phyloP scores from a whole-genome alignment of 169 alveolate genomes.

The Plasmodium knowlesi region DNA sequence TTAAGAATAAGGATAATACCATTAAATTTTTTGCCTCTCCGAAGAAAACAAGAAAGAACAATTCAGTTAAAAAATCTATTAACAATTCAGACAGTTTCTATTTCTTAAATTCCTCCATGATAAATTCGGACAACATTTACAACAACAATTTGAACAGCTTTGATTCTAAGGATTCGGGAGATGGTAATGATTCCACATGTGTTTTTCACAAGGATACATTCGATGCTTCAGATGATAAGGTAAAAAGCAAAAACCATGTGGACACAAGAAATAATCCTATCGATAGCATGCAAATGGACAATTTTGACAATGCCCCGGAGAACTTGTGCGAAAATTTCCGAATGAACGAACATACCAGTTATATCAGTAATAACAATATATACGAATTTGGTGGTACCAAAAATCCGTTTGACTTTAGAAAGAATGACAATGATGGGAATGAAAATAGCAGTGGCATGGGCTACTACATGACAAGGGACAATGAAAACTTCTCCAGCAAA shows the following conservation, averaged over 20 bases:
- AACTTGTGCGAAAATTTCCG: background rate
- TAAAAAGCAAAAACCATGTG: constrained; percentile 30
- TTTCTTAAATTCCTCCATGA: constrained; percentile 53
- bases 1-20: constrained; percentile 71
- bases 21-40: constrained; percentile 75
- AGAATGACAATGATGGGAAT: background rate
- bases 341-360: constrained; percentile 8
- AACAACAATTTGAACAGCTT: constrained; percentile 46
- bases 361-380: background rate
- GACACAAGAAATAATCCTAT: constrained; percentile 17
- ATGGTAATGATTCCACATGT: constrained; percentile 21
- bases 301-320: background rate
- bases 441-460: background rate
- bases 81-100: constrained; percentile 56
- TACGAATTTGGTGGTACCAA: constrained; percentile 9
- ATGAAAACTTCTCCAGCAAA: background rate
- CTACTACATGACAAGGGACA: background rate
- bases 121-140: constrained; percentile 46
- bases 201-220: constrained; percentile 31
- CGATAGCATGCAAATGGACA: background rate
- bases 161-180: constrained; percentile 43
- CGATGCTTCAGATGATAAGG: constrained; percentile 22
- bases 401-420: constrained; percentile 9
- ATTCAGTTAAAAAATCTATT: constrained; percentile 57
- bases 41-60: constrained; percentile 48